These are phyloP conservation scores for Fusarium burgessii DNA, from an alignment of 2,329 filamentous ascomycete species.

Conservation along the genomic window DNA sequence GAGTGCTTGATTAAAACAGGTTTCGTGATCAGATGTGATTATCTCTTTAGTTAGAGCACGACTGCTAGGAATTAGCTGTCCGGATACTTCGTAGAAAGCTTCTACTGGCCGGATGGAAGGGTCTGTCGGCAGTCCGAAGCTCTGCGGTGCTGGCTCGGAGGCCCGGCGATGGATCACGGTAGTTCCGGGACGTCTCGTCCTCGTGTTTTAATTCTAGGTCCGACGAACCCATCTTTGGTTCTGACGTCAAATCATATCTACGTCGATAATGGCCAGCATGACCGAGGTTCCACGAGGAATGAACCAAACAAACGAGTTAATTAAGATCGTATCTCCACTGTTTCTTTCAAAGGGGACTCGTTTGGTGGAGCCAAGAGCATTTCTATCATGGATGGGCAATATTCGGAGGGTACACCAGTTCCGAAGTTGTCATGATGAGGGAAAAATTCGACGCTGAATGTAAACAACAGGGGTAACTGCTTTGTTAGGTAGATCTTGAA, in stretches of 20 bases:
- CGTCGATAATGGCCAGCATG: constrained; percentile 27
- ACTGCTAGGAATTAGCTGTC: constrained; percentile 8
- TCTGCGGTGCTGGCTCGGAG: constrained; percentile 32
- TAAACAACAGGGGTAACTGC: background rate
- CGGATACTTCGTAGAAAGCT: constrained; percentile 2
- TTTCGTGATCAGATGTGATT: constrained; percentile 15
- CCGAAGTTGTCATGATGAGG: constrained; percentile 39
- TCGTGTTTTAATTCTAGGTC: constrained; percentile 12
- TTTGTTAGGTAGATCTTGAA: constrained; percentile 4
- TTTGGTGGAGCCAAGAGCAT: constrained; percentile 19
- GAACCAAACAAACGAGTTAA: constrained; percentile 16
- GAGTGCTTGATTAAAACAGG: constrained; percentile 9
- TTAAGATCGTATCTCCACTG: constrained; percentile 22
- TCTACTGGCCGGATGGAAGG: constrained; percentile 41
- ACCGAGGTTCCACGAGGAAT: constrained; percentile 42
- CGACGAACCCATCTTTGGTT: constrained; percentile 17
- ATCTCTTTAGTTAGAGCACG: constrained; percentile 12
- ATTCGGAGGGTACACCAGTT: constrained; percentile 13
- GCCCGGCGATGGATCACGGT: constrained; percentile 40
- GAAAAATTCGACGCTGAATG: constrained; percentile 1
- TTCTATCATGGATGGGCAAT: constrained; percentile 18
- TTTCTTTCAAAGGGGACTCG: constrained; percentile 13
- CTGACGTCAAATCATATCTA: constrained; percentile 45
- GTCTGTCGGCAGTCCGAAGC: constrained; percentile 43
- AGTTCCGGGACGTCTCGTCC: constrained; percentile 30